Evolutionary conservation across 495 filamentous ascomycete genomes (phyloP).

Genomic region (Oidiodendron maius): DNA sequence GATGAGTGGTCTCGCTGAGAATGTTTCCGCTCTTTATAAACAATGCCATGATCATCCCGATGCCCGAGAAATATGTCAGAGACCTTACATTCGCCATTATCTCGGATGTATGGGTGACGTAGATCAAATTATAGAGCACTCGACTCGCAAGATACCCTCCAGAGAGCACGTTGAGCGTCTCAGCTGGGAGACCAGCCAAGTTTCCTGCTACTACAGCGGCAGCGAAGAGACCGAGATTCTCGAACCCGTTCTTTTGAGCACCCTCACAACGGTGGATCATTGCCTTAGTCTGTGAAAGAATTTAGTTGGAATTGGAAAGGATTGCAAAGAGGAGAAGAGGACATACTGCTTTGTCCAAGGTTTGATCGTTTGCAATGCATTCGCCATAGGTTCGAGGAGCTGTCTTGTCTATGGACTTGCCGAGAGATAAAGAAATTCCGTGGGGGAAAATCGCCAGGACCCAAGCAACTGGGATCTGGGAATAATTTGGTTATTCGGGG

Average conservation of each 20-base stretch:
- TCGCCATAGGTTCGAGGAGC: constrained; percentile 30
- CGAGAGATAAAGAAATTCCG: constrained; percentile 27
- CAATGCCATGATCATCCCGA: constrained; percentile 26
- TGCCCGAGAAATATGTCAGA: constrained; percentile 30
- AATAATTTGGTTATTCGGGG: neutral
- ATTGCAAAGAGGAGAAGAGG: neutral
- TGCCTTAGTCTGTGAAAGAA: constrained; percentile 16
- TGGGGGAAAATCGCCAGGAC: constrained; percentile 31
- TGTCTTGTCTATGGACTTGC: constrained; percentile 34
- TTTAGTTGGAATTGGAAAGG: neutral
- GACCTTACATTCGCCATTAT: constrained; percentile 29
- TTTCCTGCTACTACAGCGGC: constrained; percentile 33
- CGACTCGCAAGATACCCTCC: constrained; percentile 24
- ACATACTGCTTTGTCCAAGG: constrained; percentile 35
- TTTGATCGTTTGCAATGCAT: constrained; percentile 30
- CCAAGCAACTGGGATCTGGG: constrained; percentile 41
- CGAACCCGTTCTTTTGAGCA: constrained; percentile 37
- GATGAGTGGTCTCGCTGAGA: constrained; percentile 7
- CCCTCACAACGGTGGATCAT: constrained; percentile 35
- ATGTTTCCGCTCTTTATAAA: constrained; percentile 37
- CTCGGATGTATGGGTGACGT: constrained; percentile 32
- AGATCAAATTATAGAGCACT: constrained; percentile 25
- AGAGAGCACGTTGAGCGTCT: constrained; percentile 23
- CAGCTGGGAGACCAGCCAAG: constrained; percentile 25
- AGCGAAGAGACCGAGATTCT: constrained; percentile 36